Conservation (phyloP, 2,329 filamentous ascomycete genomes). For the Trichoderma sp. region DNA sequence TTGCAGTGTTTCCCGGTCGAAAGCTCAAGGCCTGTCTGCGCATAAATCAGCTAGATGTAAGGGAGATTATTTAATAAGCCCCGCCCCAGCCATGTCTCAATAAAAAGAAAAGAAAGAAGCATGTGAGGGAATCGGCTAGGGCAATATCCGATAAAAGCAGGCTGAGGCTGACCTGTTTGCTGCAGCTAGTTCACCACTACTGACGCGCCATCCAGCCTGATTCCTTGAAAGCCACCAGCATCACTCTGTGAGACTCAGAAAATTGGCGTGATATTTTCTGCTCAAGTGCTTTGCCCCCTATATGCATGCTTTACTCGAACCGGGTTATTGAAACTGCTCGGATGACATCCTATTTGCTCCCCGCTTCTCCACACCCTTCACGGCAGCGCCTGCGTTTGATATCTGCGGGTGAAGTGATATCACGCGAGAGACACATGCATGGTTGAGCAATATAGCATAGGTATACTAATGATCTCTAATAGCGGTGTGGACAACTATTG, state of each 20-base stretch:
- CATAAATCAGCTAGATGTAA: not conserved
- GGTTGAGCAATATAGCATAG: not conserved
- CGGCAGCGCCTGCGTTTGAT: not conserved
- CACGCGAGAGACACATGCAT: not conserved
- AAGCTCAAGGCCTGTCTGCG: not conserved
- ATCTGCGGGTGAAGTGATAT: not conserved
- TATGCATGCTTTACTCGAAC: not conserved
- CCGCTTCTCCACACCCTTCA: not conserved
- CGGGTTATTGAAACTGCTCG: constrained; percentile 1
- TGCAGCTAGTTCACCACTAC: not conserved
- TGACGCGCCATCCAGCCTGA: not conserved
- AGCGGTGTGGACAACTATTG: not conserved
- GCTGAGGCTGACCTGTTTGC: not conserved
- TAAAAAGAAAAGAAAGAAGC: not conserved
- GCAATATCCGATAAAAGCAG: not conserved
- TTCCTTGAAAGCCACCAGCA: not conserved
- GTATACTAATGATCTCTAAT: not conserved
- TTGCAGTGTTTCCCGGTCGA: not conserved
- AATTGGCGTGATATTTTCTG: not conserved
- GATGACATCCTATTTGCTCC: not conserved
- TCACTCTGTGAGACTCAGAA: not conserved
- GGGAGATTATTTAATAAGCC: not conserved
- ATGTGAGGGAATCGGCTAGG: not conserved
- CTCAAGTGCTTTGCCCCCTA: not conserved
- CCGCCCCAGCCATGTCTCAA: constrained; percentile 1